phyloP scores from a whole-genome alignment of 202 grass and related monocot species.

The Musa balbisiana region DNA sequence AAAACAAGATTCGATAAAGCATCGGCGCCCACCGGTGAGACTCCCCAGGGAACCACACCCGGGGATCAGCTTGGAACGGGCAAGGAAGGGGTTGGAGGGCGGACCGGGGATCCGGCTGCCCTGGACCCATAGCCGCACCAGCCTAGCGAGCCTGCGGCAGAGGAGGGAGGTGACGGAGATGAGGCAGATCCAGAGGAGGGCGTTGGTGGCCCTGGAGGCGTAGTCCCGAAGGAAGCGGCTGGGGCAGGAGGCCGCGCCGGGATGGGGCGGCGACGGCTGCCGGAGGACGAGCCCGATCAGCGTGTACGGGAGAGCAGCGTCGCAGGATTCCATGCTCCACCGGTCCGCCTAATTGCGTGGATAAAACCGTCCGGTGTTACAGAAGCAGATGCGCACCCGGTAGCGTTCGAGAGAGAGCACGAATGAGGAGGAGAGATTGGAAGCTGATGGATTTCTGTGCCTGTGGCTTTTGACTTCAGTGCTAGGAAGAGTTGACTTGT shows the following conservation, averaged over 20 bases:
- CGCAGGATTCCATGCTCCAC: conserved; percentile 25
- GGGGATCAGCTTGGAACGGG: conserved; percentile 34
- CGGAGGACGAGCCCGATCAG: conserved; percentile 60
- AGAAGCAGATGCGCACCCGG: too few species aligned
- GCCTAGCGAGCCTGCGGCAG: conserved; percentile 30
- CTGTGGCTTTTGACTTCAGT: too few species aligned
- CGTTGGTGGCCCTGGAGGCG: conserved; percentile 60
- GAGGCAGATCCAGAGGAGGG: conserved; percentile 56
- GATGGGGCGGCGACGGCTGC: conserved; percentile 7
- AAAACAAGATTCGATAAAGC: conserved; percentile 3
- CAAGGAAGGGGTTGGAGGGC: conserved; percentile 19
- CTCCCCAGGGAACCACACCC: conserved; percentile 26
- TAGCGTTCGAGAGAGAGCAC: too few species aligned
- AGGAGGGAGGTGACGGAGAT: conserved; percentile 54
- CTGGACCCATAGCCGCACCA: conserved; percentile 54
- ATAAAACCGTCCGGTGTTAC: not conserved
- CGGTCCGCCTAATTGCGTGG: not conserved
- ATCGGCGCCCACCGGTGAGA: conserved; percentile 24
- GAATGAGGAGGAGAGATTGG: too few species aligned
- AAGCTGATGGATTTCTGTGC: too few species aligned
- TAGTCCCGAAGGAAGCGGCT: conserved; percentile 62
- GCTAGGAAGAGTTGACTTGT: too few species aligned
- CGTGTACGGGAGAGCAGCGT: conserved; percentile 43
- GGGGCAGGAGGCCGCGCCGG: conserved; percentile 27
- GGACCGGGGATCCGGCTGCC: conserved; percentile 65